Base-by-base conservation (phyloP, 1,284 basidiomycete genomes). In the Phellopilus nigrolimitatus region DNA sequence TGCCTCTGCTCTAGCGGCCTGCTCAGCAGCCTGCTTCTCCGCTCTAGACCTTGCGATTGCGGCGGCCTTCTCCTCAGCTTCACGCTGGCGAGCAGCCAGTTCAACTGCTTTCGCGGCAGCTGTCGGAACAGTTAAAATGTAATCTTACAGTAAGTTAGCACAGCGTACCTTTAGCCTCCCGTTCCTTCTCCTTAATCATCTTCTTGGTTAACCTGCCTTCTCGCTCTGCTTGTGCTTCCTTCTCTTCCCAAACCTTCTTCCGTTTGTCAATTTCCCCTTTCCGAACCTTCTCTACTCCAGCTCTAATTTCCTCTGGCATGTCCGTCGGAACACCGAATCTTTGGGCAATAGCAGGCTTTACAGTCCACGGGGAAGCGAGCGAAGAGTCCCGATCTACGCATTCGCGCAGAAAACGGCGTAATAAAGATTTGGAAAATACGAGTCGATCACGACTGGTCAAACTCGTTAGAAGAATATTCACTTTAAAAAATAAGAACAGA, bases 391-490 rank as follows among this genome's bases (percentile, higher is more conserved):
- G 84, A 59, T 88, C 82, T 3, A 98, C 85, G 62, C 91, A 95
- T 63, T 98, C 95, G 56, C 91, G 87, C 47, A 99, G 88, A 69
- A 95, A 98, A 33, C 94, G 88, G 58, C 94, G 91, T 25, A 99
- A 78, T 60, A 98, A 95, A 12, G 94, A 93, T 66, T 97, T 97
- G 38, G 92, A 95, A 70, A 97, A 98, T 17, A 90, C 85, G 30
- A 95, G 78, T 52, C 95, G 89, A 66, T 99, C 95, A 56, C 95
- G 91, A 64, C 91, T 95, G 59, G 48, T 55, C 19, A 34, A 34
- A 15, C 27, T 34, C 44, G 21, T 22, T 49, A 17, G 39, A 51
- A 49, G 42, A 49, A 40, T 40, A 22, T 54, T 4, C 15, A 45
- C n/a, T 31, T 22, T 19, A 15, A 17, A 40, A 39, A 3, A 22